phyloP scores from a whole-genome alignment of 2,329 filamentous ascomycete genomes.

The Aspergillus transmontanensis region DNA sequence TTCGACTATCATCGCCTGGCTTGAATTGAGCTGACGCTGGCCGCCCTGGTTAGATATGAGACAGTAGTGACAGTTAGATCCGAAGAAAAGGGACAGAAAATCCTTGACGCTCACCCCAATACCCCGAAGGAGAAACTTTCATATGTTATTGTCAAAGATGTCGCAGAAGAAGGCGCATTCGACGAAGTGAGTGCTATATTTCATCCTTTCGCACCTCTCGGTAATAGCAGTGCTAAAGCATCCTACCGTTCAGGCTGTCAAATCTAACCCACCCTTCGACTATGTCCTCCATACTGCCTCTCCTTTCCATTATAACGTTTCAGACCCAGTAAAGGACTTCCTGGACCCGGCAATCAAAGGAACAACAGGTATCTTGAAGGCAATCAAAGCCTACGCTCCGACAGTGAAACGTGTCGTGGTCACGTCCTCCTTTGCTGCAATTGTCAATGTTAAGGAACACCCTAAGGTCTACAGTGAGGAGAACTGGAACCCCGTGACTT shows the following conservation, averaged over 20 bases:
- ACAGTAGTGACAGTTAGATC: constrained; percentile 66
- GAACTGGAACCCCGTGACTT: constrained; percentile 48
- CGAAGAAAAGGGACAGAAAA: constrained; percentile 63
- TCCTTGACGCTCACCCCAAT: constrained; percentile 56
- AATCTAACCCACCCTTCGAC: constrained; percentile 67
- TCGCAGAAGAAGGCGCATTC: constrained; percentile 71
- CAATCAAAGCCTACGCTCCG: constrained; percentile 62
- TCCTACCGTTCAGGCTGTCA: constrained; percentile 47
- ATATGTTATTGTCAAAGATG: constrained; percentile 71
- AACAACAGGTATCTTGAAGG: constrained; percentile 64
- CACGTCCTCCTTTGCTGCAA: constrained; percentile 70
- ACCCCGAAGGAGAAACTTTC: constrained; percentile 60
- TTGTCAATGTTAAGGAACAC: constrained; percentile 52
- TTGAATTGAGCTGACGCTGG: constrained; percentile 9
- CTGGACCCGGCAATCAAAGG: constrained; percentile 65
- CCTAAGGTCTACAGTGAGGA: constrained; percentile 40
- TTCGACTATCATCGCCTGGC: neutral
- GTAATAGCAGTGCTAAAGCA: constrained; percentile 1
- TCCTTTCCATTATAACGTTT: constrained; percentile 72
- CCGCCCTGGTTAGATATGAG: constrained; percentile 49
- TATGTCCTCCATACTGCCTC: constrained; percentile 74
- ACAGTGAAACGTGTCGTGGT: constrained; percentile 73
- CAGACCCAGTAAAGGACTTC: constrained; percentile 67
- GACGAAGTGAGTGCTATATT: constrained; percentile 48
- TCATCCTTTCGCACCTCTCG: neutral